Conservation (phyloP, 1,139 yeast genomes). For the Insectozyma bohioensis region DNA sequence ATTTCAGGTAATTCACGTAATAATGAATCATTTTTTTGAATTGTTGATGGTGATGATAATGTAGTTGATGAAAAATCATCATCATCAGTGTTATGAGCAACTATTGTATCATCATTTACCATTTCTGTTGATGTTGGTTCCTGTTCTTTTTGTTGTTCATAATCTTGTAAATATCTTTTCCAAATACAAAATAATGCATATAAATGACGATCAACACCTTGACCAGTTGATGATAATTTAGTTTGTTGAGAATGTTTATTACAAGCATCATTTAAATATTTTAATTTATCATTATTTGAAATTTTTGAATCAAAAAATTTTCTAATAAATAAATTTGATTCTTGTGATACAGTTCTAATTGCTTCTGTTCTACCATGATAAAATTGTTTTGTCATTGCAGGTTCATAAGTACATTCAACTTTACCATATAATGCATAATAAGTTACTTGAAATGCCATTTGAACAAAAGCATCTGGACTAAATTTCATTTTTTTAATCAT, state of each 20-base stretch:
- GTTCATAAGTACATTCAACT: slow-evolving; percentile 92
- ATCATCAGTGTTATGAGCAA: slow-evolving; percentile 6
- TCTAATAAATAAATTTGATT: slow-evolving; percentile 79
- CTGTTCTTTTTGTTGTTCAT: slow-evolving; percentile 19
- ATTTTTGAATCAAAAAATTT: slow-evolving; percentile 74
- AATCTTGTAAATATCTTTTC: slow-evolving; percentile 63
- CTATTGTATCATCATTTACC: slow-evolving; percentile 9
- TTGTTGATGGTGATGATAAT: not conserved
- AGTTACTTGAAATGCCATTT: slow-evolving; percentile 92
- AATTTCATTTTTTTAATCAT: slow-evolving; percentile 81
- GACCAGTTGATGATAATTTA: slow-evolving; percentile 66
- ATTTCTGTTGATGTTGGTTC: slow-evolving; percentile 8
- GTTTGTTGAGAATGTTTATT: slow-evolving; percentile 67
- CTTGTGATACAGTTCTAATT: slow-evolving; percentile 76
- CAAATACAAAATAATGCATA: slow-evolving; percentile 87
- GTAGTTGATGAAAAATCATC: slow-evolving; percentile 14
- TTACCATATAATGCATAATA: slow-evolving; percentile 90
- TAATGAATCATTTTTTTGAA: slow-evolving; percentile 1
- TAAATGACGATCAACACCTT: slow-evolving; percentile 88
- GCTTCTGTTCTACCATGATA: slow-evolving; percentile 94
- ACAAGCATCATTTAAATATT: slow-evolving; percentile 67
- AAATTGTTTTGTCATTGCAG: slow-evolving; percentile 89
- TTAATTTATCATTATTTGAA: slow-evolving; percentile 59
- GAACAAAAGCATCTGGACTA: slow-evolving; percentile 93
- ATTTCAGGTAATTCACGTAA: slow-evolving; percentile 38